Conservation (phyloP, 2,329 filamentous ascomycete species). For the Epicoccum nigrum region DNA sequence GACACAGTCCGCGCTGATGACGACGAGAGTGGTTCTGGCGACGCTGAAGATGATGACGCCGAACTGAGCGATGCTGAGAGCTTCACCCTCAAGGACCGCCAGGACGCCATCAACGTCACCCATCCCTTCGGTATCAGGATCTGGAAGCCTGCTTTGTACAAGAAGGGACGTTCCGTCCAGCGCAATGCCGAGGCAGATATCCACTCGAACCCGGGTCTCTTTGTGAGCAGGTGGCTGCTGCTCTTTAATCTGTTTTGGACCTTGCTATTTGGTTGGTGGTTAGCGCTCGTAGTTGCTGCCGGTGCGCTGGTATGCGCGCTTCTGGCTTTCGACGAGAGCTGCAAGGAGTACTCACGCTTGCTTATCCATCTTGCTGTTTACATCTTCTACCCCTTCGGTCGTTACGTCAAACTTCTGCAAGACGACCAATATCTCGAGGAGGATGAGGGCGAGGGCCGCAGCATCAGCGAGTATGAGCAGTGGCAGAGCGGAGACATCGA, state of each 20-base stretch:
- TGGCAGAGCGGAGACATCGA: constrained; percentile 98
- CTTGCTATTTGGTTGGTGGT: constrained; percentile 93
- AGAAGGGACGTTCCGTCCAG: constrained; percentile 95
- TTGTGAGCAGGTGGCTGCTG: constrained; percentile 82
- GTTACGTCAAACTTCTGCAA: constrained; percentile 90
- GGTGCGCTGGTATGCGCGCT: constrained; percentile 80
- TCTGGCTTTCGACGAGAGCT: constrained; percentile 78
- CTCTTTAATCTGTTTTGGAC: constrained; percentile 93
- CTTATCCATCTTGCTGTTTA: constrained; percentile 85
- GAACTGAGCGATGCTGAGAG: constrained; percentile 91
- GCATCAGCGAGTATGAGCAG: constrained; percentile 97
- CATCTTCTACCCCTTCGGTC: constrained; percentile 94
- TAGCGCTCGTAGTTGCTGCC: constrained; percentile 74
- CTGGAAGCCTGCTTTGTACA: constrained; percentile 98
- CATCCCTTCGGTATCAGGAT: constrained; percentile 98
- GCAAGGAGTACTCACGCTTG: constrained; percentile 82
- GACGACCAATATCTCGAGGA: constrained; percentile 95
- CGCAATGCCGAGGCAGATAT: constrained; percentile 96
- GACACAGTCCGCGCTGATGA: constrained; percentile 48
- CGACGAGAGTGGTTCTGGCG: constrained; percentile 56
- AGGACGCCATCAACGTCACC: constrained; percentile 97
- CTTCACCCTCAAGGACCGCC: constrained; percentile 95
- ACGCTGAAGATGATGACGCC: constrained; percentile 64
- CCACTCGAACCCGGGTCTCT: constrained; percentile 88
- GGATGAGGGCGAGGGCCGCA: constrained; percentile 92